phyloP scores from a whole-genome alignment of 1,284 basidiomycete species.

The Salmacisia buchloeana region DNA sequence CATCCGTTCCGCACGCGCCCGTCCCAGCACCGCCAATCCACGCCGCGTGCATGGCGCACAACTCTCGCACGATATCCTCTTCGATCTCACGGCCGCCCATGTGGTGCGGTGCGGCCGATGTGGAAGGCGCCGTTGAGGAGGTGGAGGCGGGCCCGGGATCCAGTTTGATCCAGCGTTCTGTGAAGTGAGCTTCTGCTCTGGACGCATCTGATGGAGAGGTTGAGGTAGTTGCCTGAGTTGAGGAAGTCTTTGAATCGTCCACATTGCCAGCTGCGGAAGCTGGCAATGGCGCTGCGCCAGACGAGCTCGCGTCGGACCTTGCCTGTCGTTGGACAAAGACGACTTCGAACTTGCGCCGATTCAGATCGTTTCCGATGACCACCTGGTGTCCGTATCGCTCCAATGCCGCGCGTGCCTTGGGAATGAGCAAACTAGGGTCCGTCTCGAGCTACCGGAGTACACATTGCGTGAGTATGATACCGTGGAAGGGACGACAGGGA shows the following conservation, averaged over 20 bases:
- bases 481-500: constrained; percentile 6
- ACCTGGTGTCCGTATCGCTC: constrained; percentile 94
- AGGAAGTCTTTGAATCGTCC: neutral
- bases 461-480: neutral
- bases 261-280: constrained; percentile 14
- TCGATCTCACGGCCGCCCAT: constrained; percentile 64
- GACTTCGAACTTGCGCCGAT: constrained; percentile 81
- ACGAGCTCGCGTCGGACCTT: constrained; percentile 1
- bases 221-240: constrained; percentile 6
- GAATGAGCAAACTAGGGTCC: constrained; percentile 72
- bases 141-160: constrained; percentile 8
- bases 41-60: constrained; percentile 66
- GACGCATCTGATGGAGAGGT: too few species aligned
- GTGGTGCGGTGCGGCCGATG: constrained; percentile 24
- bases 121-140: neutral
- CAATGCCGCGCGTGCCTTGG: constrained; percentile 80
- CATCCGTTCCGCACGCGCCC: too few species aligned
- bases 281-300: constrained; percentile 9
- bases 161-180: constrained; percentile 71
- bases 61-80: constrained; percentile 75
- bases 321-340: constrained; percentile 65
- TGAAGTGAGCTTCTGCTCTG: constrained; percentile 51
- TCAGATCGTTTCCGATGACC: constrained; percentile 90
- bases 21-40: constrained; percentile 57
- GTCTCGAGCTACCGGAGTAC: constrained; percentile 73